These are phyloP conservation scores for Pulveroboletus sp. DNA, from an alignment of 768 basidiomycete species.

Conservation along the genomic window DNA sequence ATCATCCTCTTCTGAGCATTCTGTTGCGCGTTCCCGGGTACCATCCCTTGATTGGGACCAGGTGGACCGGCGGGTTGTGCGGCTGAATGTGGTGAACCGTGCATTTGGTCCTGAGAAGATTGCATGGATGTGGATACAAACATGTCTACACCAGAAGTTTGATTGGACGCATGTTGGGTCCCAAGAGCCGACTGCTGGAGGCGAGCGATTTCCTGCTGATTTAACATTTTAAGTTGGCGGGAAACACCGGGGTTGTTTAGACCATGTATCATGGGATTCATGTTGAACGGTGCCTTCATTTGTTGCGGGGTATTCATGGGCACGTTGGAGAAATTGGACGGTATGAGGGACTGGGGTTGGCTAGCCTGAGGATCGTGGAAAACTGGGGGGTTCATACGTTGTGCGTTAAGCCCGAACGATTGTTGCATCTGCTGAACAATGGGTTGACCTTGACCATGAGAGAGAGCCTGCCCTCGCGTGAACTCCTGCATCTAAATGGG, in stretches of 20 bases:
- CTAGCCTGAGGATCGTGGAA: slow-evolving; percentile 37
- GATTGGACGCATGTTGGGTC: slow-evolving; percentile 37
- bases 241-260: slow-evolving; percentile 26
- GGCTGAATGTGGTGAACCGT: slow-evolving; percentile 45
- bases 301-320: slow-evolving; percentile 35
- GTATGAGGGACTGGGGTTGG: slow-evolving; percentile 30
- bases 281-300: slow-evolving; percentile 29
- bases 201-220: slow-evolving; percentile 39
- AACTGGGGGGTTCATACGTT: slow-evolving; percentile 37
- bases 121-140: slow-evolving; percentile 47
- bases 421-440: slow-evolving; percentile 42
- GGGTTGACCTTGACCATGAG: slow-evolving; percentile 40
- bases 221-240: slow-evolving; percentile 44
- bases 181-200: slow-evolving; percentile 31
- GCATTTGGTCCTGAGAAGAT: slow-evolving; percentile 41
- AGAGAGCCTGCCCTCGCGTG: slow-evolving; percentile 39
- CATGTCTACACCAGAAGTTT: slow-evolving; percentile 40
- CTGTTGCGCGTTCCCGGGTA: slow-evolving; percentile 17
- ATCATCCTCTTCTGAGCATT: slow-evolving; percentile 24
- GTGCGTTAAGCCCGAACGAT: slow-evolving; percentile 36
- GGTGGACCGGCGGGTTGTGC: slow-evolving; percentile 21
- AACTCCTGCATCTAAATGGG: slow-evolving; percentile 44
- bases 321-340: slow-evolving; percentile 39
- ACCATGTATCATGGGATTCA: slow-evolving; percentile 39
- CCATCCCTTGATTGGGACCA: slow-evolving; percentile 22